These are phyloP conservation scores for Zhuliangozyma parablackwelliae DNA, from an alignment of 1,139 yeast species.

Conservation along the genomic window DNA sequence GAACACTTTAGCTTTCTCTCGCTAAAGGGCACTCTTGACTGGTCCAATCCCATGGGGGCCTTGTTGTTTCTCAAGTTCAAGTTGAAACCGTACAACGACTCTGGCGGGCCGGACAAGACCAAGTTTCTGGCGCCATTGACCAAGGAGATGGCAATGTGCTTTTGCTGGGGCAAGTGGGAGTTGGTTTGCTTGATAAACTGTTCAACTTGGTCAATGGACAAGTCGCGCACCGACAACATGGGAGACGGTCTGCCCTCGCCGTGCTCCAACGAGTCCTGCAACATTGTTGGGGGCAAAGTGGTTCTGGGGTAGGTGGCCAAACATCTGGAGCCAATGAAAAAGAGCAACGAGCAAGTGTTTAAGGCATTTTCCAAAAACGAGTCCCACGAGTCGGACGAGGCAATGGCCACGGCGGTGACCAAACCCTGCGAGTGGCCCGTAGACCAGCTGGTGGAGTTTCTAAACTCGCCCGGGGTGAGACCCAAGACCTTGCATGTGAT, in stretches of 20 bases:
- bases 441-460: constrained; percentile 66
- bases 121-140: constrained; percentile 93
- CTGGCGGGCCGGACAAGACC: constrained; percentile 97
- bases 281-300: constrained; percentile 87
- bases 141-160: constrained; percentile 86
- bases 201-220: constrained; percentile 76
- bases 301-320: constrained; percentile 90
- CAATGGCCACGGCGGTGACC: constrained; percentile 87
- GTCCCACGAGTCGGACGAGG: constrained; percentile 84
- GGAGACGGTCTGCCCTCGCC: constrained; percentile 98
- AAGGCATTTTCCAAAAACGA: constrained; percentile 67
- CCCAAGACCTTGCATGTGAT: constrained; percentile 83
- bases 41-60: constrained; percentile 92
- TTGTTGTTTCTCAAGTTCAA: constrained; percentile 87
- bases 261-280: constrained; percentile 87
- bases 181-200: constrained; percentile 79
- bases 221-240: constrained; percentile 90
- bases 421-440: constrained; percentile 99
- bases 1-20: constrained; percentile 92
- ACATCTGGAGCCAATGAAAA: constrained; percentile 91
- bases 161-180: constrained; percentile 86
- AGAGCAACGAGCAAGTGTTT: constrained; percentile 78
- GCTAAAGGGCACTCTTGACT: constrained; percentile 87
- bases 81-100: constrained; percentile 95
- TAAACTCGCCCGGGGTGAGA: constrained; percentile 83